Base-by-base conservation (phyloP, 768 basidiomycete species). In the Suillus clintonianus region DNA sequence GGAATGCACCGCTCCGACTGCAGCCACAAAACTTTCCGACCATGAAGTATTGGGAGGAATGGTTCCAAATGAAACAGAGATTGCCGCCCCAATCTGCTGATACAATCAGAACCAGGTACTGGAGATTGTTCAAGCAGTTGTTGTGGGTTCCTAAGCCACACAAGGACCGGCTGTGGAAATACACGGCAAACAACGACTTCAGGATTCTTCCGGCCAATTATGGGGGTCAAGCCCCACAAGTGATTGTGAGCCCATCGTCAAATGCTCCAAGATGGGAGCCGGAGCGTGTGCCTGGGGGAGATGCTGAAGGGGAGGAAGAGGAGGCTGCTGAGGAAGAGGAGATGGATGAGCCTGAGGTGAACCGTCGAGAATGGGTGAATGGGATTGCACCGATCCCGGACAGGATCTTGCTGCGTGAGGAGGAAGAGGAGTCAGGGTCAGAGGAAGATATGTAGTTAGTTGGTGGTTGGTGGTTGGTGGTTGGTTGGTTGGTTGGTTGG, bases 21-120 rank as follows among this genome's bases (percentile, higher is more conserved):
- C 60, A 61, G 32, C 60, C 60, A 1, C 60, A 61, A 19, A 51
- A 61, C 17, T 61, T 14, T 37, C 27, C 60, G 3, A 15, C 32
- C 2, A 61, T 61, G 60, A 17, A 27, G 13, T 50, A 50, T 36
- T 61, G 48, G 43, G 8, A 17, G 0, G 32, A 47, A 5, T 61
- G 60, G 47, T 9, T 5, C 5, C 22, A n/a, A 2, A 22, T 47
- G 30, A 47, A 47, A 19, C n/a, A 5, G 2, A 32, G 34, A 22
- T 10, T 60, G 22, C 5, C 59, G 0, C 10, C 17, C 4, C 11
- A 3, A 3, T 0, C 1, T 22, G n/a, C 34, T 10, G 30, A 60
- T 2, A 32, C 17, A 4, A 7, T 61, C 6, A 6, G 32, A 9
- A 17, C 2, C 7, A 41, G 6, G 2, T 48, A 24, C 19, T 32